A percentile compares a stretch with the other conserved stretches of the same genome.
Evolutionary conservation across 2,329 filamentous ascomycete genomes (phyloP).

Genomic region (Podosphaera leucotricha): DNA sequence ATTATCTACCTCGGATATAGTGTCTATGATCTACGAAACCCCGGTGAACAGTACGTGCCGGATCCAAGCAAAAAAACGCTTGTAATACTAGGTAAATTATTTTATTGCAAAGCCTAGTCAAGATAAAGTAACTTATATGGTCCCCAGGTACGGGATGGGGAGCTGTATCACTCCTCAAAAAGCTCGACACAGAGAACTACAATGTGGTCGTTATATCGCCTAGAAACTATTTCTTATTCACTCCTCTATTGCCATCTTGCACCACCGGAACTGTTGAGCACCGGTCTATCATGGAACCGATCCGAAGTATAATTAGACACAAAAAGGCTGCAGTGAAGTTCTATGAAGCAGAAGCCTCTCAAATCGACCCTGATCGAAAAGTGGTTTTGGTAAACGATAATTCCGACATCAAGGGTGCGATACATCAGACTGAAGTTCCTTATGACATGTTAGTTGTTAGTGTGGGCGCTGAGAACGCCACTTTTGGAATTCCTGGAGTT

Average conservation of each 20-base stretch:
- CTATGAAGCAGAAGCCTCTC: constrained; percentile 93
- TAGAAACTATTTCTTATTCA: constrained; percentile 99
- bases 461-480: constrained; percentile 94
- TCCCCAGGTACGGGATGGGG: constrained; percentile 67
- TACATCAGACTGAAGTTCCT: constrained; percentile 63
- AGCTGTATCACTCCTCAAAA: constrained; percentile 89
- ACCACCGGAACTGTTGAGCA: constrained; percentile 96
- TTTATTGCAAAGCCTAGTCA: neutral
- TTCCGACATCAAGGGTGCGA: constrained; percentile 73
- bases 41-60: constrained; percentile 51
- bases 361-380: constrained; percentile 82
- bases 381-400: constrained; percentile 76
- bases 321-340: constrained; percentile 86
- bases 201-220: constrained; percentile 96
- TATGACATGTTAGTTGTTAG: constrained; percentile 98
- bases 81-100: constrained; percentile 57
- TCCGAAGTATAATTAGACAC: constrained; percentile 84
- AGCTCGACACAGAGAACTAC: constrained; percentile 97
- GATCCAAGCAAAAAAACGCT: constrained; percentile 91
- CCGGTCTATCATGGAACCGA: constrained; percentile 98
- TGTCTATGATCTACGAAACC: constrained; percentile 65
- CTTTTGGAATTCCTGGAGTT: constrained; percentile 91
- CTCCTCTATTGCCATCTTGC: constrained; percentile 85
- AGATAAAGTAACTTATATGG: neutral
- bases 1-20: constrained; percentile 52